Evolutionary conservation across 1,284 basidiomycete genomes (phyloP), one percentile per base, ranked within the genome.

Genomic region (Tilletiaria anomala): DNA sequence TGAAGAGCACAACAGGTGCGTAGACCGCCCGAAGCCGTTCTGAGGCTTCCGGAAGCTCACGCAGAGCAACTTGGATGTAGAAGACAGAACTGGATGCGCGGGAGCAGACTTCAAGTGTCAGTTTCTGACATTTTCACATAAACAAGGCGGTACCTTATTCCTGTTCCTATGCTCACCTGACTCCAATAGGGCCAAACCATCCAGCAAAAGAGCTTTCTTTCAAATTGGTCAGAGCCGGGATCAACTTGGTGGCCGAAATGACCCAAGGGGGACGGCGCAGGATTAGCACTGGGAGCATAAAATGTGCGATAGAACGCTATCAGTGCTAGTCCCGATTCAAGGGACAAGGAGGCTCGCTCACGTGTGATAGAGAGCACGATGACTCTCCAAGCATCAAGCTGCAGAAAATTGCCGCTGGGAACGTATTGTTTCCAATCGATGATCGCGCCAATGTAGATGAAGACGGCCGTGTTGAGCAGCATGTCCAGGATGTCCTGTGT

Each of bases 401-500:
- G n/a, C n/a, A n/a, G n/a, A n/a, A n/a, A n/a, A n/a, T n/a, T n/a
- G n/a, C n/a, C n/a, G n/a, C n/a, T n/a, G n/a, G n/a, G n/a, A n/a
- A n/a, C n/a, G n/a, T n/a, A n/a, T n/a, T n/a, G 42, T 49, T 31
- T 43, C 12, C 64, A 66, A 65, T 6, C 58, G 10, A 69, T 62
- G 36, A 71, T 69, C 32, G 62, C 67, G 46, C 59, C 70, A 23
- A 70, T 66, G 50, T 69, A 71, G 45, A 70, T 68, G 41, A 70
- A 71, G 5, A 62, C 58, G 14, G 54, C 69, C 23, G 67, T 65
- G 58, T 72, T 73, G 36, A 75, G 64, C 1, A 76, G 61, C 31
- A 69, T 66, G 48, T 75, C 74, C 46, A 75, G 71, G 29, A 75
- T 72, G 39, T 75, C 74, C 50, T 76, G 74, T 11, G 33, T 73